Percentiles rank a stretch among this genome's conserved stretches.
These are phyloP conservation scores for Alternaria sp. DNA, from an alignment of 2,329 filamentous ascomycete species.

Conservation along the genomic window DNA sequence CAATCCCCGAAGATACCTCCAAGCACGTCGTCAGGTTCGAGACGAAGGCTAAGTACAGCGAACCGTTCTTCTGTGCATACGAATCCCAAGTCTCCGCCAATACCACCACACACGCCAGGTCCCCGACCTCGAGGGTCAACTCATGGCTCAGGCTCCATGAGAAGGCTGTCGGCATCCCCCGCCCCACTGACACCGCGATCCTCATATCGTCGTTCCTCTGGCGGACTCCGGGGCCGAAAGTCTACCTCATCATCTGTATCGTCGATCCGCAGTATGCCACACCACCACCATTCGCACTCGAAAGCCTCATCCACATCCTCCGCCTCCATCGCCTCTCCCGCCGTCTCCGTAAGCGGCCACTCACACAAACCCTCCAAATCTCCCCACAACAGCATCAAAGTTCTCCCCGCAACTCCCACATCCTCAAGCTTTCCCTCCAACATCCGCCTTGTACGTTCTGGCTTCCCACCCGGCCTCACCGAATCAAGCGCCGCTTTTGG, in stretches of 20 bases:
- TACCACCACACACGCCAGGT: slow-evolving; percentile 49
- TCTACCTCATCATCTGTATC: slow-evolving; percentile 96
- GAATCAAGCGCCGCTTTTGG: slow-evolving; percentile 56
- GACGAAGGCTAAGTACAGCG: slow-evolving; percentile 49
- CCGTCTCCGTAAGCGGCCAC: slow-evolving; percentile 62
- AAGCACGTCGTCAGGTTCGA: slow-evolving; percentile 39
- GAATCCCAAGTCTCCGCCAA: slow-evolving; percentile 50
- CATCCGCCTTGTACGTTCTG: slow-evolving; percentile 76
- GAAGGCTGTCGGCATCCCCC: slow-evolving; percentile 81
- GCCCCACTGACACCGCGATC: slow-evolving; percentile 88
- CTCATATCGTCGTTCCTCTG: slow-evolving; percentile 82
- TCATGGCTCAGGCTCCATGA: slow-evolving; percentile 50
- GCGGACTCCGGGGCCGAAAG: slow-evolving; percentile 86
- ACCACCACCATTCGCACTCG: slow-evolving; percentile 84
- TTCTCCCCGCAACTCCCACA: slow-evolving; percentile 90
- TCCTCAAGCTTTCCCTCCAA: slow-evolving; percentile 78
- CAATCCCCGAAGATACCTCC: slow-evolving; percentile 47
- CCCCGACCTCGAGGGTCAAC: slow-evolving; percentile 57
- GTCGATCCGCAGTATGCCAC: slow-evolving; percentile 81
- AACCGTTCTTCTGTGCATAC: slow-evolving; percentile 48
- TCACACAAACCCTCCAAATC: slow-evolving; percentile 72
- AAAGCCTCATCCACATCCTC: slow-evolving; percentile 94
- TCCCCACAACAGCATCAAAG: slow-evolving; percentile 88
- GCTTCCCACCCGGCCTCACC: slow-evolving; percentile 50
- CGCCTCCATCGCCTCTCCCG: slow-evolving; percentile 65